These are phyloP conservation scores for Pseudogymnoascus sp. DNA, from an alignment of 2,329 filamentous ascomycete genomes.

Conservation along the genomic window DNA sequence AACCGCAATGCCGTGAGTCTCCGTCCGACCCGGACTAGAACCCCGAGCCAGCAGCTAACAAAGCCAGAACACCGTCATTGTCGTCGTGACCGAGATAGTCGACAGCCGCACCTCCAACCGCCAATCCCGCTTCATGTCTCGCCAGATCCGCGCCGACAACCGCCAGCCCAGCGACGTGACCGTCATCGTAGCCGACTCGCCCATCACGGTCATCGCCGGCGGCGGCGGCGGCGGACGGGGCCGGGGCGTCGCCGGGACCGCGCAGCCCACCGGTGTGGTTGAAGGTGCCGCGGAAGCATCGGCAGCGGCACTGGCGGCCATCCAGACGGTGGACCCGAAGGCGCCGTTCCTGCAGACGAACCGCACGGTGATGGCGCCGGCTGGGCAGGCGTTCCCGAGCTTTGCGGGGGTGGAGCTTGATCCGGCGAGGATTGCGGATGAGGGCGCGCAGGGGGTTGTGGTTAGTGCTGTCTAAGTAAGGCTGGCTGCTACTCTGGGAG, in stretches of 20 bases:
- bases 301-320: constrained; percentile 10
- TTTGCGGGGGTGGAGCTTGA: constrained; percentile 16
- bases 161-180: constrained; percentile 12
- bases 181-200: constrained; percentile 19
- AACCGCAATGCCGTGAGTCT: constrained; percentile 24
- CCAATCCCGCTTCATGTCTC: constrained; percentile 23
- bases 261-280: constrained; percentile 13
- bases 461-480: background rate
- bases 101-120: constrained; percentile 20
- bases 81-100: constrained; percentile 24
- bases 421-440: constrained; percentile 22
- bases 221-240: background rate
- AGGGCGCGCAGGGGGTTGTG: background rate
- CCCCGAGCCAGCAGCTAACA: constrained; percentile 11
- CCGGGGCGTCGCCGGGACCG: background rate
- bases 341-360: constrained; percentile 12
- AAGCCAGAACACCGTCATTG: constrained; percentile 24
- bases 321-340: constrained; percentile 12
- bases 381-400: constrained; percentile 3
- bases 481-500: background rate
- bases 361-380: constrained; percentile 9
- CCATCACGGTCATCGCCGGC: constrained; percentile 13
- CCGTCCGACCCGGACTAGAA: background rate
- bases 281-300: constrained; percentile 10
- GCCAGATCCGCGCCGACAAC: constrained; percentile 23